A percentile compares a stretch with the other conserved stretches of the same genome.
phyloP scores from a whole-genome alignment of 2,329 filamentous ascomycete genomes.

The Trichothecium sympodiale region DNA sequence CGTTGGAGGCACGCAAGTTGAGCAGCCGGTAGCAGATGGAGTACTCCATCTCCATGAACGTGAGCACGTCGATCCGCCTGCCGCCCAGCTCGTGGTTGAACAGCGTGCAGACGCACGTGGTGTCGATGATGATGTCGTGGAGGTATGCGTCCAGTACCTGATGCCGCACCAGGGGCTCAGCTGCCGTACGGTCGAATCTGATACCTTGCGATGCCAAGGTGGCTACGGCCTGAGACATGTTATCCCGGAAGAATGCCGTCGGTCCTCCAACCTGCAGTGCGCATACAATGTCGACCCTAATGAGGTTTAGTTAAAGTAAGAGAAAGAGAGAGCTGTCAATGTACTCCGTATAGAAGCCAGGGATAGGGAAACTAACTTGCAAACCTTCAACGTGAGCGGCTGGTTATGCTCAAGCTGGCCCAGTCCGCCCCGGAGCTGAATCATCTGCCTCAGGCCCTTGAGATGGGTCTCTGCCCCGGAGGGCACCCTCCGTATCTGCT shows the following conservation, averaged over 20 bases:
- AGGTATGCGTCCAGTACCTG: background rate
- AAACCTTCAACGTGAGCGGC: constrained; percentile 1
- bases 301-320: no score
- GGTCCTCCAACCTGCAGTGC: constrained; percentile 1
- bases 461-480: constrained; percentile 26
- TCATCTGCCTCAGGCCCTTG: constrained; percentile 28
- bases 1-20: background rate
- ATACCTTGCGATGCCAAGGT: background rate
- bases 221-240: background rate
- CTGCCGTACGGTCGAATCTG: background rate
- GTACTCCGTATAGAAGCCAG: no score
- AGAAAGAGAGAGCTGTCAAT: no score
- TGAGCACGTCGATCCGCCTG: background rate
- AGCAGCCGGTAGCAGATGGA: constrained; percentile 1
- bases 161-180: background rate
- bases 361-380: background rate
- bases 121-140: background rate
- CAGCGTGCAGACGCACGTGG: background rate
- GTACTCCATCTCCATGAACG: background rate
- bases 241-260: constrained; percentile 1
- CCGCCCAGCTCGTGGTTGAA: background rate
- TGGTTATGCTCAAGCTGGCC: constrained; percentile 2
- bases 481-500: background rate
- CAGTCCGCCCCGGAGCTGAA: constrained; percentile 32
- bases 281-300: constrained; percentile 1